phyloP scores from a whole-genome alignment of 306 rosid species.

The Vigna mungo region DNA sequence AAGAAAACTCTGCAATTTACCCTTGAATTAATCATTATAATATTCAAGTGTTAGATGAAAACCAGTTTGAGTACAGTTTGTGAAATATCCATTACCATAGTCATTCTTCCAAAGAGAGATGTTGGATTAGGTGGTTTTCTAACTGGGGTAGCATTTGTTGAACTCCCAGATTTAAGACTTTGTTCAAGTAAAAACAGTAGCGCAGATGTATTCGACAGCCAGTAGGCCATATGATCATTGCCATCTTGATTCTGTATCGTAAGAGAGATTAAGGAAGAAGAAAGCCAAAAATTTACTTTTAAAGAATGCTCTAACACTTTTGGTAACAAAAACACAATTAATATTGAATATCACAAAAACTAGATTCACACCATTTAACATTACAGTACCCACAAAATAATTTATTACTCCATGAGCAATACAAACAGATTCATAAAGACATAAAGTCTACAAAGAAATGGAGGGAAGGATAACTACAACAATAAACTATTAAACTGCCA shows the following conservation, averaged over 20 bases:
- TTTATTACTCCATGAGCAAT: neutral
- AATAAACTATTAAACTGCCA: constrained; percentile 10
- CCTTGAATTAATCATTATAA: constrained; percentile 32
- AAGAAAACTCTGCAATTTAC: constrained; percentile 71
- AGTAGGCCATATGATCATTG: constrained; percentile 85
- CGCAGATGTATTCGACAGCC: constrained; percentile 88
- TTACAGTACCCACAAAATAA: constrained; percentile 8
- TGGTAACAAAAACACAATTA: constrained; percentile 25
- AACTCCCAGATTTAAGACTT: constrained; percentile 70
- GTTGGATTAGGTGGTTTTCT: constrained; percentile 72
- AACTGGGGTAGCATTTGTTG: constrained; percentile 53
- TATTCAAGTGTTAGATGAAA: neutral
- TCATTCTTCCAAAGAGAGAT: constrained; percentile 90
- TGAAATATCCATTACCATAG: constrained; percentile 62
- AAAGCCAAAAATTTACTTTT: constrained; percentile 2
- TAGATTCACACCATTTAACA: constrained; percentile 5
- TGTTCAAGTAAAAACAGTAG: constrained; percentile 75
- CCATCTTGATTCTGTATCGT: constrained; percentile 74
- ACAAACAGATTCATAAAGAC: neutral
- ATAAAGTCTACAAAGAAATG: neutral
- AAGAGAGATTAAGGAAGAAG: constrained; percentile 25
- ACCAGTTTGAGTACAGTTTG: neutral
- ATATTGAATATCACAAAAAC: neutral
- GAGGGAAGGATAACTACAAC: constrained; percentile 5
- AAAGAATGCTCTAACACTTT: neutral